Conservation (phyloP, 768 basidiomycete species). For the Lactifluus volemus region DNA sequence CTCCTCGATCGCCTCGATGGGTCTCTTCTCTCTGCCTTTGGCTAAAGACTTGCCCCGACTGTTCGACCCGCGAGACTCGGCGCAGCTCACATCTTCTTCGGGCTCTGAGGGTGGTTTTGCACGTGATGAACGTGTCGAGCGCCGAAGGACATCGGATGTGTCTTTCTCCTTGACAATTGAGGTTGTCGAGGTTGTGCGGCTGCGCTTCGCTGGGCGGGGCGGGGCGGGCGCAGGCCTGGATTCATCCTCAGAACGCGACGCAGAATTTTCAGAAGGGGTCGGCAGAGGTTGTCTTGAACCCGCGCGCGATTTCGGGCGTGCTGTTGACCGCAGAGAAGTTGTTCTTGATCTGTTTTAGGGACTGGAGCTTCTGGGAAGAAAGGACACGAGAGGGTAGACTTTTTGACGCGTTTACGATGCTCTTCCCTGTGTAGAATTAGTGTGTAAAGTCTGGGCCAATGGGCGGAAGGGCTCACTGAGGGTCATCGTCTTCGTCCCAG, state of each 20-base stretch:
- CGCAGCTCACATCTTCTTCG: slow-evolving; percentile 23
- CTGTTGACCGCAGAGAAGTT: slow-evolving; percentile 25
- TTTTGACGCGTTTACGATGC: slow-evolving; percentile 57
- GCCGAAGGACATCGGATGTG: slow-evolving; percentile 13
- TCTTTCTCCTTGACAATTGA: slow-evolving; percentile 3
- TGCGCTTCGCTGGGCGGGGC: slow-evolving; percentile 4
- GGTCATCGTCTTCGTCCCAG: slow-evolving; percentile 85
- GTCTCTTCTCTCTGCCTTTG: slow-evolving; percentile 20
- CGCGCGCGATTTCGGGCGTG: slow-evolving; percentile 15
- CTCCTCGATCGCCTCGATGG: slow-evolving; percentile 25
- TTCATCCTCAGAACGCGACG: slow-evolving; percentile 12
- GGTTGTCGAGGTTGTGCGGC: slow-evolving; percentile 4
- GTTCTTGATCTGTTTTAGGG: slow-evolving; percentile 21
- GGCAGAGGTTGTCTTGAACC: slow-evolving; percentile 13
- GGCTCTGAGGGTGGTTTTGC: slow-evolving; percentile 1
- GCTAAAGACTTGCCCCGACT: slow-evolving; percentile 22
- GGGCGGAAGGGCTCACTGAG: slow-evolving; percentile 51
- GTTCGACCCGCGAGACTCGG: slow-evolving; percentile 23
- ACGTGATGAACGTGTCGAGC: slow-evolving; percentile 18
- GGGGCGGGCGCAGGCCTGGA: slow-evolving; percentile 12
- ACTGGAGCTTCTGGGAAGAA: slow-evolving; percentile 30
- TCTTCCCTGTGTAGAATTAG: slow-evolving; percentile 45
- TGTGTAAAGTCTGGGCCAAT: not conserved
- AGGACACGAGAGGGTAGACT: slow-evolving; percentile 34
- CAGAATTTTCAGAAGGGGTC: slow-evolving; percentile 4